Conservation (phyloP, 2,329 filamentous ascomycete genomes). For the Colletotrichum costaricense region DNA sequence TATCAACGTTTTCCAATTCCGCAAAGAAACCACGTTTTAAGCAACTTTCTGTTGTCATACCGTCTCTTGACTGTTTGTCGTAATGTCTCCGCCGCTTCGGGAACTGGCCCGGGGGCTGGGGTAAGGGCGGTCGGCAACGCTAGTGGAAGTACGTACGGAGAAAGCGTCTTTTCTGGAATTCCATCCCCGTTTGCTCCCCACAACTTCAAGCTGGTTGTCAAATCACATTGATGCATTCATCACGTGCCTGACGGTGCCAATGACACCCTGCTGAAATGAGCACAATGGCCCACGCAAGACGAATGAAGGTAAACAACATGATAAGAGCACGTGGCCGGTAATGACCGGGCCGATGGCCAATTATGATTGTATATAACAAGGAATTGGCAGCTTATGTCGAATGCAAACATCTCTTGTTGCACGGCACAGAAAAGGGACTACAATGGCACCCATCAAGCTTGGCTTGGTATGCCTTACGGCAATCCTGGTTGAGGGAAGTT, state of each 20-base stretch:
- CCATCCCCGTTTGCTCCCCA: constrained; percentile 7
- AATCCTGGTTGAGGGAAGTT: background rate
- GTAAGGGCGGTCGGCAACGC: background rate
- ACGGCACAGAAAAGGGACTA: background rate
- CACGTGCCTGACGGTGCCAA: constrained; percentile 10
- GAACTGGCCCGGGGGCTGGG: background rate
- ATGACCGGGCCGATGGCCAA: background rate
- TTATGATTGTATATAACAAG: background rate
- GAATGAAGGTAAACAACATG: background rate
- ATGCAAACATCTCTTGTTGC: background rate
- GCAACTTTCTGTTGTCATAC: too few relatives aligned
- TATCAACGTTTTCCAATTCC: too few relatives aligned
- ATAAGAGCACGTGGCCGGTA: constrained; percentile 20
- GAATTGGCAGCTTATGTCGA: too few relatives aligned
- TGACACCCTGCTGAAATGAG: constrained; percentile 1
- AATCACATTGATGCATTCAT: constrained; percentile 18
- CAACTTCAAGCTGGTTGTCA: background rate
- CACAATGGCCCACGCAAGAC: background rate
- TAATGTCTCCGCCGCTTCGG: background rate
- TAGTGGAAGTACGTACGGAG: constrained; percentile 13
- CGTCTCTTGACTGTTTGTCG: background rate
- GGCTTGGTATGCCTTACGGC: constrained; percentile 18
- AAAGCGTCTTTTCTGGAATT: constrained; percentile 10
- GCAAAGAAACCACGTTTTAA: too few relatives aligned
- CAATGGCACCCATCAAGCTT: constrained; percentile 16